Evolutionary conservation across 2,329 filamentous ascomycete species (phyloP).

Genomic region (Talaromyces sp.): DNA sequence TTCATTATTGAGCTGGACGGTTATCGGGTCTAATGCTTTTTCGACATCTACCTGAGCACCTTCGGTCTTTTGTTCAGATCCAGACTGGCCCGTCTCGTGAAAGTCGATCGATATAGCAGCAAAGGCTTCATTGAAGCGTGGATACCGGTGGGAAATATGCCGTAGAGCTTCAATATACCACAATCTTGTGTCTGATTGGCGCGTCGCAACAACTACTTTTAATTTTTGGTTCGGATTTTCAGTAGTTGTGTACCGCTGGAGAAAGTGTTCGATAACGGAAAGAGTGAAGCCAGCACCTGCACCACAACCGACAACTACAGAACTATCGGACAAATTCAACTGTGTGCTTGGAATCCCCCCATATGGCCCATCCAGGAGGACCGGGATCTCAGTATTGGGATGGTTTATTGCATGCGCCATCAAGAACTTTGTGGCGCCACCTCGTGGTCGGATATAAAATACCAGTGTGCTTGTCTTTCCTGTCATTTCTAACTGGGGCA

Average conservation of each 20-base stretch:
- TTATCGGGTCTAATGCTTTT: neutral
- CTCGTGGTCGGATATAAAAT: slow-evolving; percentile 53
- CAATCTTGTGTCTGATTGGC: neutral
- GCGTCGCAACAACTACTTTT: slow-evolving; percentile 4
- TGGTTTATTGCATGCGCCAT: slow-evolving; percentile 35
- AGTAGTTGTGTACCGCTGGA: slow-evolving; percentile 5
- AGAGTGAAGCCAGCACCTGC: slow-evolving; percentile 55
- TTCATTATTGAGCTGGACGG: slow-evolving; percentile 13
- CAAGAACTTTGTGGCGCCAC: slow-evolving; percentile 51
- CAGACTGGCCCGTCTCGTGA: neutral
- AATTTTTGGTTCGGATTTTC: neutral
- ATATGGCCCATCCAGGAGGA: slow-evolving; percentile 59
- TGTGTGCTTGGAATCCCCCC: slow-evolving; percentile 47
- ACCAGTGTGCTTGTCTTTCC: slow-evolving; percentile 51
- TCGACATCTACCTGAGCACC: neutral
- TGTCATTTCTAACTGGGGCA: slow-evolving; percentile 46
- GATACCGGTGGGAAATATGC: neutral
- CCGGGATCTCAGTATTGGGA: slow-evolving; percentile 39
- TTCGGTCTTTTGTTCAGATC: neutral
- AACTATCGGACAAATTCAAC: slow-evolving; percentile 39
- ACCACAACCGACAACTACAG: slow-evolving; percentile 54
- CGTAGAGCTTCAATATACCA: slow-evolving; percentile 6
- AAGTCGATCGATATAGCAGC: slow-evolving; percentile 1
- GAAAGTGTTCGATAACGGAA: slow-evolving; percentile 42
- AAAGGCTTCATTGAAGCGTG: neutral